Percentiles rank a stretch among this genome's conserved stretches.
Conservation (phyloP, 139 green algal species). For the Limnomonas spitsbergensis region DNA sequence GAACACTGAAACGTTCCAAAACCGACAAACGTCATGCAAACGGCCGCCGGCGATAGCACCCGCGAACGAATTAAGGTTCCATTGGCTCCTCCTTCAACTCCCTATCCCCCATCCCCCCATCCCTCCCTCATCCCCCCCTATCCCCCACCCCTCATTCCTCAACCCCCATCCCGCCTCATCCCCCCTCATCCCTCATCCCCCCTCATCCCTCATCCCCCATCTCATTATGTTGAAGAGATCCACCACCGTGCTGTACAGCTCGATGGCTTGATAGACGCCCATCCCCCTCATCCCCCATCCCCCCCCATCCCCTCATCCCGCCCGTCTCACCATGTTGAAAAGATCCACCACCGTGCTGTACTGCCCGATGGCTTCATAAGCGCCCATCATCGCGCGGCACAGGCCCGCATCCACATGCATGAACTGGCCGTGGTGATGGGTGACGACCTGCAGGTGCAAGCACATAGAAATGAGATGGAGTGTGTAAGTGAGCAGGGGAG, state of each 20-base stretch:
- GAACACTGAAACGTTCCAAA: too few species aligned
- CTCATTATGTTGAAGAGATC: neutral
- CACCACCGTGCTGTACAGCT: neutral
- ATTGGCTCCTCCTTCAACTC: too few species aligned
- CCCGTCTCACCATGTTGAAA: neutral
- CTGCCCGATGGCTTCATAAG: neutral
- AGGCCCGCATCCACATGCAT: neutral
- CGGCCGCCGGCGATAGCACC: too few species aligned
- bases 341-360: neutral
- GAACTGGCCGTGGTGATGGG: neutral
- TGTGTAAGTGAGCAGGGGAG: too few species aligned
- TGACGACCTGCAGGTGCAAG: neutral
- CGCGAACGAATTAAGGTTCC: too few species aligned
- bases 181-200: neutral
- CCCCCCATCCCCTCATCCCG: neutral
- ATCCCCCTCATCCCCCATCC: neutral
- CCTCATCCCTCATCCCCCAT: neutral
- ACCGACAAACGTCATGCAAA: too few species aligned
- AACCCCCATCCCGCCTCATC: too few species aligned
- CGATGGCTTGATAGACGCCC: neutral
- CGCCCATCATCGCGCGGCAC: neutral
- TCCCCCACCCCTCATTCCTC: too few species aligned
- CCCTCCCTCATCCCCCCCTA: too few species aligned
- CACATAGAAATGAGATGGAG: too few species aligned
- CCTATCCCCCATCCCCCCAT: too few species aligned